These are phyloP conservation scores for Globisporangium nodosum DNA, from an alignment of 352 stramenopile genomes.

Conservation along the genomic window DNA sequence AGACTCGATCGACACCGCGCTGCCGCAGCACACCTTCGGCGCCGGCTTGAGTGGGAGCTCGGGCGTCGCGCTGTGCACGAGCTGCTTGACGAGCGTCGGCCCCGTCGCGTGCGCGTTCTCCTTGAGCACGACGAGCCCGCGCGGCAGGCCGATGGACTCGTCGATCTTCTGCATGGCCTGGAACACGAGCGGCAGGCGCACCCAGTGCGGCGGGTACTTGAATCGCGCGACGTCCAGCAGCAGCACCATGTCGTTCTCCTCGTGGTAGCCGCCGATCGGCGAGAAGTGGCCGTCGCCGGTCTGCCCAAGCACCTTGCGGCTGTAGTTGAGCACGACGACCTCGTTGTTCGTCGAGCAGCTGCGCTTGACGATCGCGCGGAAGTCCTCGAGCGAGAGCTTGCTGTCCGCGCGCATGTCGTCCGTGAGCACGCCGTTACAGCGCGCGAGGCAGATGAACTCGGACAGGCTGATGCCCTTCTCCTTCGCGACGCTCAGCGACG, in stretches of 20 bases:
- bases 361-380: constrained; percentile 61
- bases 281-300: constrained; percentile 97
- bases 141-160: constrained; percentile 31
- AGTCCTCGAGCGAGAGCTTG: constrained; percentile 49
- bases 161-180: constrained; percentile 51
- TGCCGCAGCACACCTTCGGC: constrained; percentile 26
- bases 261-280: constrained; percentile 93
- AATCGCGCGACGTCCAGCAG: constrained; percentile 95
- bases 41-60: constrained; percentile 25
- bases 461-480: constrained; percentile 66
- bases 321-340: constrained; percentile 93
- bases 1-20: constrained; percentile 19
- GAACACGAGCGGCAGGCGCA: constrained; percentile 46
- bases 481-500: constrained; percentile 58
- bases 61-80: constrained; percentile 31
- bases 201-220: constrained; percentile 93
- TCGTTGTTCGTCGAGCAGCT: constrained; percentile 64
- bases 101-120: constrained; percentile 37
- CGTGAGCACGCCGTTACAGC: constrained; percentile 53
- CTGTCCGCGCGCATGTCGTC: constrained; percentile 35
- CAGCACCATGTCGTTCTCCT: constrained; percentile 88
- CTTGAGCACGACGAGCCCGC: constrained; percentile 11
- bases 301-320: constrained; percentile 87
- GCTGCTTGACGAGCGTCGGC: constrained; percentile 36
- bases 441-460: constrained; percentile 67